Percentiles rank a stretch among this genome's conserved stretches.
Evolutionary conservation across 805 yeast genomes (phyloP).

Genomic region (Nakazawaea pomicola): DNA sequence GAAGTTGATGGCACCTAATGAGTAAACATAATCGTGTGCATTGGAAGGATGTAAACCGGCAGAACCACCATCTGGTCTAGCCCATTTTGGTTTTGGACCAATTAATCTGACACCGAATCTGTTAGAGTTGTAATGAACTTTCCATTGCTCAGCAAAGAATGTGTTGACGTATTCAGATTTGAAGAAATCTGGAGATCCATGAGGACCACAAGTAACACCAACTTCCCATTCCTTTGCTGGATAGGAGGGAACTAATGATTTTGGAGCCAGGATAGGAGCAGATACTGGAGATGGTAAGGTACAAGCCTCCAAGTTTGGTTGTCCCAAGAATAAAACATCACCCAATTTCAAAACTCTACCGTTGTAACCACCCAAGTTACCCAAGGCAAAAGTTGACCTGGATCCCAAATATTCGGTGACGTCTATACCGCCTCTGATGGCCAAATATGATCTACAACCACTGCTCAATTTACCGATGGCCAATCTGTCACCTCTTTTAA

Average conservation of each 20-base stretch:
- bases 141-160: constrained; percentile 80
- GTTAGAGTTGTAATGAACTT: constrained; percentile 94
- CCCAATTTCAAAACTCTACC: constrained; percentile 91
- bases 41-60: constrained; percentile 99
- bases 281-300: constrained; percentile 68
- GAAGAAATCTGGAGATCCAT: constrained; percentile 96
- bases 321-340: constrained; percentile 84
- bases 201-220: constrained; percentile 96
- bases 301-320: constrained; percentile 63
- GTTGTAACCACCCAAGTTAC: constrained; percentile 89
- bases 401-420: constrained; percentile 93
- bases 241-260: constrained; percentile 50
- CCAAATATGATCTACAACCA: constrained; percentile 89
- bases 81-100: constrained; percentile 98
- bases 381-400: constrained; percentile 94
- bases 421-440: constrained; percentile 90
- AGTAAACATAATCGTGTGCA: constrained; percentile 95
- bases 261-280: constrained; percentile 57
- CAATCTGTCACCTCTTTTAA: constrained; percentile 72
- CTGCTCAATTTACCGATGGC: constrained; percentile 72
- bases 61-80: constrained; percentile 93
- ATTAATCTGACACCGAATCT: constrained; percentile 92
- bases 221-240: constrained; percentile 65
- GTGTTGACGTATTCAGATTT: constrained; percentile 65
- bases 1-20: constrained; percentile 94